Percentiles rank a stretch among this genome's conserved stretches.
Conservation (phyloP, 2,329 filamentous ascomycete genomes). For the Fusarium torulosum region DNA sequence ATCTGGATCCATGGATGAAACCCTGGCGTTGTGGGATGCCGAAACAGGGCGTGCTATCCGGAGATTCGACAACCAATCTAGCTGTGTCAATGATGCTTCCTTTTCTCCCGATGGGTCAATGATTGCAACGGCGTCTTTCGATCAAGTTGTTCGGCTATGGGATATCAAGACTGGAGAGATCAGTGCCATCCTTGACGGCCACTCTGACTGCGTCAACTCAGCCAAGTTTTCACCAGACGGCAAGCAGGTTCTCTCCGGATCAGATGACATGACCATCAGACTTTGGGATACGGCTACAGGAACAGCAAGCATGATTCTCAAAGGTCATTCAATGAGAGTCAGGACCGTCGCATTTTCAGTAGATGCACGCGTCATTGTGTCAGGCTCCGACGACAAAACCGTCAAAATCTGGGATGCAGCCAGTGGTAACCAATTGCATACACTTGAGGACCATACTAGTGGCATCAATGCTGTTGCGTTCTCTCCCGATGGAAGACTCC, state of each 20-base stretch:
- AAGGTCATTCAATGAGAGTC: background rate
- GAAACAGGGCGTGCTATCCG: background rate
- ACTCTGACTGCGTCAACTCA: background rate
- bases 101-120: background rate
- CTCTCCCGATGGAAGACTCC: background rate
- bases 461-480: conserved; percentile 3
- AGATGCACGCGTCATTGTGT: background rate
- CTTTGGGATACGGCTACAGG: background rate
- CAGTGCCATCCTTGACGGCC: background rate
- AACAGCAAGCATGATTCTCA: background rate
- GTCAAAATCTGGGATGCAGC: conserved; percentile 1
- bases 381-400: conserved; percentile 1
- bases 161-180: background rate
- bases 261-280: conserved; percentile 1
- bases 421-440: background rate
- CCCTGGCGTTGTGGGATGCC: background rate
- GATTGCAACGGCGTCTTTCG: background rate
- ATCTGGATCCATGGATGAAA: conserved; percentile 8
- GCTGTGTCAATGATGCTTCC: background rate
- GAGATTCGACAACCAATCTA: background rate
- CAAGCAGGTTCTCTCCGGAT: background rate
- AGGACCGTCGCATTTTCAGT: background rate
- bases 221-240: background rate
- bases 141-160: background rate
- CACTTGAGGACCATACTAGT: background rate